These are phyloP conservation scores for Wallacemonas sp. DNA, from an alignment of 208 protist genomes.

Conservation along the genomic window DNA sequence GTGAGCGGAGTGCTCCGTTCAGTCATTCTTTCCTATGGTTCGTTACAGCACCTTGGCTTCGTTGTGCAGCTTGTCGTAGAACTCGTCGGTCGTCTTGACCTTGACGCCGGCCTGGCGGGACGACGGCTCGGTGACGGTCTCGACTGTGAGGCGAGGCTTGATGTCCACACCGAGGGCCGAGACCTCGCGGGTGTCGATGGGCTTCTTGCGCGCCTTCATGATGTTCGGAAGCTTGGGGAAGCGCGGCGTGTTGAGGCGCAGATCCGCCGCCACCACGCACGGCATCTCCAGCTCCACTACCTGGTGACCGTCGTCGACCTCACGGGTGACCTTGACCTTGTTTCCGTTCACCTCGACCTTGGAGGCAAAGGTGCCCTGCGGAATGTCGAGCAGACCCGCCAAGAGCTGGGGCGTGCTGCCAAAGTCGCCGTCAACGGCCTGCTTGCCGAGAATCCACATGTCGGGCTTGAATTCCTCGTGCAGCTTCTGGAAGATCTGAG, in stretches of 20 bases:
- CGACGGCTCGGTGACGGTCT: constrained; percentile 82
- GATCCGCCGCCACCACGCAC: constrained; percentile 88
- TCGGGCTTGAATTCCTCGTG: constrained; percentile 87
- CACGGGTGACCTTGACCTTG: constrained; percentile 90
- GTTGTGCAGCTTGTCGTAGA: constrained; percentile 92
- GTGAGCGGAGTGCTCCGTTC: no score
- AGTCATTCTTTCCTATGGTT: no score
- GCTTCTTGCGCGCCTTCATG: constrained; percentile 98
- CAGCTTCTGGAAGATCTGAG: constrained; percentile 93
- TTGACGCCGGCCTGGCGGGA: constrained; percentile 86
- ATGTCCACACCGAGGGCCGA: constrained; percentile 84
- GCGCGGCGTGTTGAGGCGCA: constrained; percentile 95
- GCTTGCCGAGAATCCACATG: constrained; percentile 94
- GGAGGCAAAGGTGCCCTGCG: constrained; percentile 95
- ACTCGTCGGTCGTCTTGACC: constrained; percentile 90
- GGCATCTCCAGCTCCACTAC: constrained; percentile 85
- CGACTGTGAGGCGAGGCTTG: constrained; percentile 56
- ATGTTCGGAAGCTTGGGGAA: constrained; percentile 97
- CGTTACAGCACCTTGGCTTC: constrained; percentile 81
- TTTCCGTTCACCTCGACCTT: constrained; percentile 75
- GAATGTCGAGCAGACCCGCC: constrained; percentile 90
- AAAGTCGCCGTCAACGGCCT: constrained; percentile 96
- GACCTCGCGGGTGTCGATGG: constrained; percentile 81
- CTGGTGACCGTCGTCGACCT: constrained; percentile 96
- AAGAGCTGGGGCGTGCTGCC: constrained; percentile 95